phyloP scores from a whole-genome alignment of 192 early-diverging fungal species.

The Podila clonocystis region DNA sequence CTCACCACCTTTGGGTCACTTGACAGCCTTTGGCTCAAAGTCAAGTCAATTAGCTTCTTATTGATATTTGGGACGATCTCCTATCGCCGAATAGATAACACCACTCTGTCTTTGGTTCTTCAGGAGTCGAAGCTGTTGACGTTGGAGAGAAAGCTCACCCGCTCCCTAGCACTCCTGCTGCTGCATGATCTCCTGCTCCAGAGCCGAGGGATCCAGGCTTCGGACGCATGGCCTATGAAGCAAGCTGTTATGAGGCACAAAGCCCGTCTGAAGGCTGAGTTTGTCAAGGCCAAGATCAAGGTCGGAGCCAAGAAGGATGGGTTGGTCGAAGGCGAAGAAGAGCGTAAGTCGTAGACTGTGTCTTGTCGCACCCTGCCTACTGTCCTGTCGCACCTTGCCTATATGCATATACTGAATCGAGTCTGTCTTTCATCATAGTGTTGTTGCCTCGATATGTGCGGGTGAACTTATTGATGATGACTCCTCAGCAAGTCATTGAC shows the following conservation, averaged over 20 bases:
- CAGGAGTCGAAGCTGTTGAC: slow-evolving; percentile 58
- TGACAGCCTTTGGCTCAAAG: background rate
- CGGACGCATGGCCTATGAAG: slow-evolving; percentile 69
- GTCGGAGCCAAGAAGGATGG: slow-evolving; percentile 67
- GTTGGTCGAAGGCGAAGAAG: slow-evolving; percentile 60
- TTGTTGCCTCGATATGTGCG: slow-evolving; percentile 86
- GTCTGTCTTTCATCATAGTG: slow-evolving; percentile 34
- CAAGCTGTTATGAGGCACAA: slow-evolving; percentile 73
- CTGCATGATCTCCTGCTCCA: slow-evolving; percentile 90
- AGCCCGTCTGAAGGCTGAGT: slow-evolving; percentile 73
- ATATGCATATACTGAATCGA: background rate
- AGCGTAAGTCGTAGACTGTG: slow-evolving; percentile 52
- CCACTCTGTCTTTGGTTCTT: slow-evolving; percentile 60
- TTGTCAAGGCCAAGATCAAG: slow-evolving; percentile 83
- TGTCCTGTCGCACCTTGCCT: background rate
- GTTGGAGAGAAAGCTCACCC: slow-evolving; percentile 61
- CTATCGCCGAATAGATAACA: slow-evolving; percentile 46
- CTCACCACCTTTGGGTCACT: background rate
- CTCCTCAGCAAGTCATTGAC: slow-evolving; percentile 74
- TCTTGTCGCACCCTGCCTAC: background rate
- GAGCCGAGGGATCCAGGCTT: slow-evolving; percentile 72
- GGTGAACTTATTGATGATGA: slow-evolving; percentile 84
- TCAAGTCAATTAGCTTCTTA: background rate
- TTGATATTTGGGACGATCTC: background rate
- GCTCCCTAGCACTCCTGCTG: slow-evolving; percentile 68